phyloP scores from a whole-genome alignment of 2,329 filamentous ascomycete species.

The Keithomyces neogunnii region DNA sequence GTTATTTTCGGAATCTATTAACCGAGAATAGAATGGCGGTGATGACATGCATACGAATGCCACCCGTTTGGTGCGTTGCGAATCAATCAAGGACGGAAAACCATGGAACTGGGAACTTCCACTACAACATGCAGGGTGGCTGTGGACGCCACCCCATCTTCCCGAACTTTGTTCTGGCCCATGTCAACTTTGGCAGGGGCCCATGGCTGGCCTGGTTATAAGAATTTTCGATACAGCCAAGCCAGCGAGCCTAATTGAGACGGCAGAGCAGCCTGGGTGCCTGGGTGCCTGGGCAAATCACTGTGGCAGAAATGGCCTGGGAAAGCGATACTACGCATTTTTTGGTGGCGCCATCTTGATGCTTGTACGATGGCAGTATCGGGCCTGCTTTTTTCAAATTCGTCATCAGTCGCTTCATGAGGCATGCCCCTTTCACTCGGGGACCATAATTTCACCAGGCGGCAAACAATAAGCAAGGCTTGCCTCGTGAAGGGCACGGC shows the following conservation, averaged over 20 bases:
- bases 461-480: background rate
- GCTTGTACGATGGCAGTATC: conserved; percentile 7
- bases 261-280: background rate
- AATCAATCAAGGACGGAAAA: background rate
- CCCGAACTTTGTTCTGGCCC: background rate
- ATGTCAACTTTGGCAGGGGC: background rate
- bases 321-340: background rate
- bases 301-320: background rate
- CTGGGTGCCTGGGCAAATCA: background rate
- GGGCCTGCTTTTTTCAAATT: conserved; percentile 5
- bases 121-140: background rate
- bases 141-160: background rate
- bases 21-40: conserved; percentile 7
- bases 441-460: background rate
- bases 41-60: conserved; percentile 1
- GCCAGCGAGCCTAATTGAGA: background rate
- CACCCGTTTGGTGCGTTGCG: background rate
- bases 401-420: conserved; percentile 6
- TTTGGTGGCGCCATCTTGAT: background rate
- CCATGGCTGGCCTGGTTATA: background rate
- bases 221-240: background rate
- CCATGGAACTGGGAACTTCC: no score
- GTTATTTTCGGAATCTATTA: conserved; percentile 2
- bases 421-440: background rate
- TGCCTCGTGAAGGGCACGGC: background rate